These are phyloP conservation scores for Suillus sp. DNA, from an alignment of 768 basidiomycete species.

Conservation along the genomic window DNA sequence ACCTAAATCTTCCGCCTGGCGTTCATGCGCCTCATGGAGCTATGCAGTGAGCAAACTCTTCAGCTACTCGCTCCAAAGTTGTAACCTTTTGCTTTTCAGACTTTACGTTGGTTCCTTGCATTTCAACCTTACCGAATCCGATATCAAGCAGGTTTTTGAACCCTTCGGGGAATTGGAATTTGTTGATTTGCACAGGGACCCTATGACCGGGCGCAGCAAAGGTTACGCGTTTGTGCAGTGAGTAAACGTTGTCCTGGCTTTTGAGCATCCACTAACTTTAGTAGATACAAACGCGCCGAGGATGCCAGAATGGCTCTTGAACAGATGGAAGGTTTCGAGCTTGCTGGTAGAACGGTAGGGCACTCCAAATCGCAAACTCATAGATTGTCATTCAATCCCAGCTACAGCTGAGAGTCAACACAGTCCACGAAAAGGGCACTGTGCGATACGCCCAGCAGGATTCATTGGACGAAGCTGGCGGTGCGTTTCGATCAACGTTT, in stretches of 20 bases:
- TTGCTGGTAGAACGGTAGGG: slow-evolving; percentile 89
- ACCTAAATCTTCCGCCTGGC: slow-evolving; percentile 82
- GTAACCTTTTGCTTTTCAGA: slow-evolving; percentile 42
- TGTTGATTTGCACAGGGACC: slow-evolving; percentile 96
- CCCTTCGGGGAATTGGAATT: slow-evolving; percentile 98
- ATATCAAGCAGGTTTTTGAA: slow-evolving; percentile 99
- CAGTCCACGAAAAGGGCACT: slow-evolving; percentile 89
- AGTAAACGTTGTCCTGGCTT: slow-evolving; percentile 28
- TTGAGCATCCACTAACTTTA: slow-evolving; percentile 10
- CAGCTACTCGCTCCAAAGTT: background rate
- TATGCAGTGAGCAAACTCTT: slow-evolving; percentile 67
- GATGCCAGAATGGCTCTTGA: slow-evolving; percentile 97
- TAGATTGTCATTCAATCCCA: slow-evolving; percentile 12
- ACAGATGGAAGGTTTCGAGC: slow-evolving; percentile 98
- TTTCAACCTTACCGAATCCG: slow-evolving; percentile 95
- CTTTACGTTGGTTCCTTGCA: slow-evolving; percentile 97
- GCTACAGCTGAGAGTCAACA: slow-evolving; percentile 80
- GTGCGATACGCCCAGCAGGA: slow-evolving; percentile 75
- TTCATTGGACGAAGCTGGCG: slow-evolving; percentile 87
- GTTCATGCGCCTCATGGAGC: slow-evolving; percentile 78
- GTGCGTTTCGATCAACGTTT: slow-evolving; percentile 42
- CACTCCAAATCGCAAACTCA: slow-evolving; percentile 20
- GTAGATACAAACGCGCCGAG: slow-evolving; percentile 84
- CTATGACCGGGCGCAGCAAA: slow-evolving; percentile 93
- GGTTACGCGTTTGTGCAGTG: slow-evolving; percentile 98